These are phyloP conservation scores for Casuarina cunninghamiana DNA, from an alignment of 306 rosid species.

Conservation along the genomic window DNA sequence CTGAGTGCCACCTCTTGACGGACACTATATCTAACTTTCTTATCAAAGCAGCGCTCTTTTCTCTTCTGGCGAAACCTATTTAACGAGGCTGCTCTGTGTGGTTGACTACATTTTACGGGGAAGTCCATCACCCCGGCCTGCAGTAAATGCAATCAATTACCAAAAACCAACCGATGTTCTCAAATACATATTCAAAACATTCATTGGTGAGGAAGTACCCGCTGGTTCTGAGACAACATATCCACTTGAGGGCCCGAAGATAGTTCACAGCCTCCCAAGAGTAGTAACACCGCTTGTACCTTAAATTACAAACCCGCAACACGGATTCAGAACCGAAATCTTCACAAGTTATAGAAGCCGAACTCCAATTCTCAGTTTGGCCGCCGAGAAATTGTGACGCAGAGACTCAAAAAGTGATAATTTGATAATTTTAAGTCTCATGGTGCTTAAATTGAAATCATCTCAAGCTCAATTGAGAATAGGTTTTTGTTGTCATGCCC, in stretches of 20 bases:
- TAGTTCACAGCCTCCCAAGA: conserved; percentile 79
- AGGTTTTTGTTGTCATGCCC: not conserved
- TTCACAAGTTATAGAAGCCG: not conserved
- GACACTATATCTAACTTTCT: conserved; percentile 93
- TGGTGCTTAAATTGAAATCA: not conserved
- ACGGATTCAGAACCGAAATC: not conserved
- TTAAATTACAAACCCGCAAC: conserved; percentile 30
- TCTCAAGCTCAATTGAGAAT: not conserved
- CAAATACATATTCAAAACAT: not conserved
- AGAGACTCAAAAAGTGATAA: not conserved
- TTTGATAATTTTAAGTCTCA: conserved; percentile 8
- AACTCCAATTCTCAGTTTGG: not conserved
- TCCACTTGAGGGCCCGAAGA: conserved; percentile 55
- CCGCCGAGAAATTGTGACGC: not conserved
- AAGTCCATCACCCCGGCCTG: conserved; percentile 52
- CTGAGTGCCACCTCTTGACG: conserved; percentile 99
- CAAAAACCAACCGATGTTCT: not conserved
- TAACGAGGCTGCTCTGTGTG: conserved; percentile 85
- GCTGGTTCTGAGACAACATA: conserved; percentile 47
- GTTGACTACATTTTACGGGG: conserved; percentile 65
- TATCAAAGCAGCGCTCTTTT: conserved; percentile 87
- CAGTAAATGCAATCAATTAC: conserved; percentile 19
- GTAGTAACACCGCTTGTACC: conserved; percentile 87
- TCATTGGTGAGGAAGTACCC: conserved; percentile 46
- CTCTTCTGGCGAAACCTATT: conserved; percentile 88